These are phyloP conservation scores for Furcasterigmium sp. DNA, from an alignment of 2,329 filamentous ascomycete species.

Conservation along the genomic window DNA sequence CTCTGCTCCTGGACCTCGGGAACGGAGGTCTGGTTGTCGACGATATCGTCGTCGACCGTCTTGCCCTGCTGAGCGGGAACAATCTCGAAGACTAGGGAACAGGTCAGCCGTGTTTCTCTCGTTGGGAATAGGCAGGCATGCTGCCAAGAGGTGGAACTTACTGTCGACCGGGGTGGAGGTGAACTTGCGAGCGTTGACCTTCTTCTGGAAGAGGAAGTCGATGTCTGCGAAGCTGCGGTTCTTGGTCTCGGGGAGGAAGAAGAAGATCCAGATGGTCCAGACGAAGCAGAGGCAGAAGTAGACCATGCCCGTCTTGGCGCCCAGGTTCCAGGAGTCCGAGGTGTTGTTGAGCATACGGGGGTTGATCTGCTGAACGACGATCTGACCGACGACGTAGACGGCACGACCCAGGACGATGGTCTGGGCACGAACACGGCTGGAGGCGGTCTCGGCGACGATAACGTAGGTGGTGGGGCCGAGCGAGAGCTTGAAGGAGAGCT, in stretches of 20 bases:
- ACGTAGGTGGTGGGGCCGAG: slow-evolving; percentile 38
- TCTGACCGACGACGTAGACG: slow-evolving; percentile 34
- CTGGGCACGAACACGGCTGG: slow-evolving; percentile 36
- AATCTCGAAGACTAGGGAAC: slow-evolving; percentile 6
- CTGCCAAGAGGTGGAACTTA: slow-evolving; percentile 14
- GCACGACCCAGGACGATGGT: slow-evolving; percentile 38
- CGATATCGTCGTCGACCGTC: slow-evolving; percentile 1
- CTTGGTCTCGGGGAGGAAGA: slow-evolving; percentile 38
- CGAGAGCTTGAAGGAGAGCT: slow-evolving; percentile 36
- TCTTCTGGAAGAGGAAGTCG: slow-evolving; percentile 38
- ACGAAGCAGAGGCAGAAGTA: slow-evolving; percentile 35
- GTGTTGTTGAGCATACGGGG: slow-evolving; percentile 27
- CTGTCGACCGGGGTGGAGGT: slow-evolving; percentile 18
- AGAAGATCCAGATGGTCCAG: slow-evolving; percentile 35
- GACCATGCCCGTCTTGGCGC: slow-evolving; percentile 30
- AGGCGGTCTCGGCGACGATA: slow-evolving; percentile 39
- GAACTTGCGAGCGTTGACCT: slow-evolving; percentile 22
- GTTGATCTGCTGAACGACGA: slow-evolving; percentile 30
- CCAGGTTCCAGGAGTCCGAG: slow-evolving; percentile 24
- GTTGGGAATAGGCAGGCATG: too few relatives aligned
- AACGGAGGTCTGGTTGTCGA: background rate
- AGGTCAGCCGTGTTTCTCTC: background rate
- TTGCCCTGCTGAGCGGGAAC: slow-evolving; percentile 1
- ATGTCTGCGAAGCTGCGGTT: slow-evolving; percentile 41
- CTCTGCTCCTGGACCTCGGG: slow-evolving; percentile 3